These are phyloP conservation scores for Aspergillus diversus DNA, from an alignment of 495 filamentous ascomycete species.

Conservation along the genomic window DNA sequence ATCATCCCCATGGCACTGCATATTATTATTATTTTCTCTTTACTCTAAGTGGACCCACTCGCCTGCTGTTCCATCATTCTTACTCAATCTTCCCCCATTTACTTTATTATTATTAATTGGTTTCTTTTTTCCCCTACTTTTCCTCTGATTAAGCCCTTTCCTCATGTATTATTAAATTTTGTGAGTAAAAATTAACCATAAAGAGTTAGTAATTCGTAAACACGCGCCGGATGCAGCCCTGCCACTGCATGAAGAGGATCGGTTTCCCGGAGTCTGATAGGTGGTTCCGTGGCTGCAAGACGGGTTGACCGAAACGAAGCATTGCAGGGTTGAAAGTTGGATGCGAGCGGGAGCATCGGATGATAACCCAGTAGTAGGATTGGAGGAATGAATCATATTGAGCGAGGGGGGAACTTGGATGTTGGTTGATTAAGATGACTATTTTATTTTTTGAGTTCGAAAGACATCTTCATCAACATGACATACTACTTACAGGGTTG, in stretches of 20 bases:
- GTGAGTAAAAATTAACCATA: neutral
- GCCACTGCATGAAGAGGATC: slow-evolving; percentile 25
- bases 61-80: neutral
- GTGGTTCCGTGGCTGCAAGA: slow-evolving; percentile 19
- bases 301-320: slow-evolving; percentile 27
- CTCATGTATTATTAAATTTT: neutral
- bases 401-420: too few species aligned
- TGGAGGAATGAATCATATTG: too few species aligned
- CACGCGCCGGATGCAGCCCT: slow-evolving; percentile 25
- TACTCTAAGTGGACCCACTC: neutral
- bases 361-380: slow-evolving; percentile 2
- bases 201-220: slow-evolving; percentile 10
- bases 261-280: slow-evolving; percentile 20
- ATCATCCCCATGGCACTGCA: neutral
- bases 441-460: neutral
- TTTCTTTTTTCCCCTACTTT: neutral
- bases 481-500: slow-evolving; percentile 2
- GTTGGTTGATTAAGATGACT: too few species aligned
- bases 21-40: neutral
- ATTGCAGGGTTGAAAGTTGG: slow-evolving; percentile 23
- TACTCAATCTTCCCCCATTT: neutral
- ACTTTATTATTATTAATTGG: neutral
- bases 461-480: slow-evolving; percentile 20
- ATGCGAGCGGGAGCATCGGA: slow-evolving; percentile 25
- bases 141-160: neutral